Conservation (phyloP, 495 filamentous ascomycete genomes). For the Hyaloscypha hepaticicola region DNA sequence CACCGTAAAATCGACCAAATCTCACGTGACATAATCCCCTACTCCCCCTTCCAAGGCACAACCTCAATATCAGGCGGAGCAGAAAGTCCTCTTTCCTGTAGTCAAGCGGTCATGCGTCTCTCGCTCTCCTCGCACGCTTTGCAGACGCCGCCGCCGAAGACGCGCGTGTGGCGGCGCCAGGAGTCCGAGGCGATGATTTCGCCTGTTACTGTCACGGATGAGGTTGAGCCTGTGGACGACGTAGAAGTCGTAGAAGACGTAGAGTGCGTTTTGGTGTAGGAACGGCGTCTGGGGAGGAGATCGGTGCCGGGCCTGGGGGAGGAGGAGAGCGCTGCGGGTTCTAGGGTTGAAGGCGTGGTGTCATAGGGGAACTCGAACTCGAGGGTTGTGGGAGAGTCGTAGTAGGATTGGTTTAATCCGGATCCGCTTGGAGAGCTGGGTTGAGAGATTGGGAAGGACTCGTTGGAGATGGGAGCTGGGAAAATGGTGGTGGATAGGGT, state of each 20-base stretch:
- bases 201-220: conserved; percentile 14
- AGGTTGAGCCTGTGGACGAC: background rate
- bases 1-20: no score
- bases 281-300: conserved; percentile 11
- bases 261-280: conserved; percentile 21
- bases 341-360: background rate
- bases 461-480: background rate
- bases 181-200: conserved; percentile 27
- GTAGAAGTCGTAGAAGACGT: background rate
- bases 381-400: conserved; percentile 3
- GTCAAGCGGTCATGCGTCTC: conserved; percentile 24
- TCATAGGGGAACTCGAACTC: background rate
- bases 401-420: conserved; percentile 5
- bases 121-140: conserved; percentile 31
- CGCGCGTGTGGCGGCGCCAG: conserved; percentile 31
- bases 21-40: background rate
- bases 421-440: background rate
- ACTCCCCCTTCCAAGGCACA: background rate
- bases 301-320: background rate
- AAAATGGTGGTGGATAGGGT: background rate
- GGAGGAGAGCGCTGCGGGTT: no score
- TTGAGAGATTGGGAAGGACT: background rate
- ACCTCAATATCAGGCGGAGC: background rate
- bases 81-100: conserved; percentile 5
- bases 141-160: conserved; percentile 33